Evolutionary conservation across 306 rosid species (phyloP), one percentile per base, ranked within the genome.

Genomic region (Begonia peltatifolia): DNA sequence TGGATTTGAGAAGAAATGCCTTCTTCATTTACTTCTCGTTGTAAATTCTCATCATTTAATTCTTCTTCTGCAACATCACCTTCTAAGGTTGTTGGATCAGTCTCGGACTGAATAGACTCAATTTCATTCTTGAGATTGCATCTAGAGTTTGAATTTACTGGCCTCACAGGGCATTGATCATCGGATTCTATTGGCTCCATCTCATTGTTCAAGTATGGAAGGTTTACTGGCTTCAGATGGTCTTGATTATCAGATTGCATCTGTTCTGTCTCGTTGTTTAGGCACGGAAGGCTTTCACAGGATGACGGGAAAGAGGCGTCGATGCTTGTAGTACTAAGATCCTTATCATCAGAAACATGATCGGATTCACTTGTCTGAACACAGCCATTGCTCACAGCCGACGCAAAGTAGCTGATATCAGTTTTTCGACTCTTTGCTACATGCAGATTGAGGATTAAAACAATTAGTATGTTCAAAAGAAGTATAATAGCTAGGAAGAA

Each of bases 391-490:
- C 66, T 71, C 63, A 35, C 9, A 42, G 74, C 43, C 20, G 82
- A 46, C 41, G 49, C 67, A n/a, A 48, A 25, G 55, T 60, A 75
- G 62, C 42, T 67, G 46, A 41, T n/a, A 60, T 41, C 71, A 52
- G 64, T 59, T 62, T 41, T 66, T 44, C 48, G 76, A 52, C 46
- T 75, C 61, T 81, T 87, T 25, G 94, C 99, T 92, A 84, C 54
- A 72, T 14, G 10, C 23, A 42, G 56, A 55, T 57, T 71, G 56
- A 63, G 35, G 55, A 60, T 50, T 15, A 17, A 52, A 46, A 14
- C 25, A 52, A 23, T 17, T 5, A 50, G 17, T 12, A 5, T 16
- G 35, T 18, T 23, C 30, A 9, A 18, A 44, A 50, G 23, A 20
- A 20, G 23, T 20, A 2, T 20, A 20, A 20, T 20, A 20, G 4